These are phyloP conservation scores for Protea cynaroides DNA, from an alignment of 164 flowering plant genomes.

Conservation along the genomic window DNA sequence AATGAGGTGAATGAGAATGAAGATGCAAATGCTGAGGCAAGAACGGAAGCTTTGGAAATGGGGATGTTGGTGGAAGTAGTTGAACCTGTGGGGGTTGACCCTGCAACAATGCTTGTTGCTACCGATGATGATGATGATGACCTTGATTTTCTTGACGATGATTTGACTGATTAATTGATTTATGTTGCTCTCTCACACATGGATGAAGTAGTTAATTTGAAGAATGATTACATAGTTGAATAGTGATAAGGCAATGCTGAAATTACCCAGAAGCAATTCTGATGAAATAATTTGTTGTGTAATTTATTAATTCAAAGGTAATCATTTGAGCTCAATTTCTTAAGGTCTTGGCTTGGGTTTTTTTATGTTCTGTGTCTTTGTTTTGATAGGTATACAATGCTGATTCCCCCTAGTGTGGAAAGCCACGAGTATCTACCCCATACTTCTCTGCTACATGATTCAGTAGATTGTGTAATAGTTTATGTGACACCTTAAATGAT, in stretches of 20 bases:
- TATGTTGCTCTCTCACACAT: slow-evolving; percentile 1
- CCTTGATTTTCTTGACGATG: slow-evolving; percentile 58
- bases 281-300: slow-evolving; percentile 10
- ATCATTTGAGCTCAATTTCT: not conserved
- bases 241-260: not conserved
- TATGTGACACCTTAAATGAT: not conserved
- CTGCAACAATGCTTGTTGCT: slow-evolving; percentile 20
- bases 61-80: slow-evolving; percentile 14
- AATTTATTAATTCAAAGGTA: not conserved
- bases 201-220: not conserved
- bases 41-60: slow-evolving; percentile 22
- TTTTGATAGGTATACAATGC: slow-evolving; percentile 1
- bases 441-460: not conserved
- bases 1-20: slow-evolving; percentile 24
- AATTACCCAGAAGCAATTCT: not conserved
- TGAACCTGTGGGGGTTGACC: slow-evolving; percentile 35
- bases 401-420: not conserved
- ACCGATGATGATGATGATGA: slow-evolving; percentile 28
- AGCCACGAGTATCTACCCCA: not conserved
- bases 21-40: slow-evolving; percentile 22
- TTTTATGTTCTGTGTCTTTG: not conserved
- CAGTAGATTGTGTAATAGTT: not conserved
- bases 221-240: not conserved
- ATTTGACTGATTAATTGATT: slow-evolving; percentile 37
- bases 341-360: not conserved